Base-by-base conservation (phyloP, 345 rosid species). In the Eucalyptus curtisii region DNA sequence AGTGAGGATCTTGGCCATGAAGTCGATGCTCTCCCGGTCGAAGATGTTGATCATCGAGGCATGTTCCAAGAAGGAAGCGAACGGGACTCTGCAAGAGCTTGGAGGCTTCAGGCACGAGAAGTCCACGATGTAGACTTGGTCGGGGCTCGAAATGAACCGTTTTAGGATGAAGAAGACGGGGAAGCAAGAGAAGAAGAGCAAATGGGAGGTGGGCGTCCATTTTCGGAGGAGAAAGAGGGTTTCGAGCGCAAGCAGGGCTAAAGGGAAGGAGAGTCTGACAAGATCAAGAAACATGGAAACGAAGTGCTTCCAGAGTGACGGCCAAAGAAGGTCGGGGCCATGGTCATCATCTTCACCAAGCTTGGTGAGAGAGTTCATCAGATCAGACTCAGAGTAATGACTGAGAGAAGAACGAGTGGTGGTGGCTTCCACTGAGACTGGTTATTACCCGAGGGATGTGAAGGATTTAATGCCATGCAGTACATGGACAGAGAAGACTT, bases 21-120 rank as follows among this genome's bases (percentile, higher is more conserved):
- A 94, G 85, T 89, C 92, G 49, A 92, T 55, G 89, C 94, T 92
- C 61, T 94, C 93, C 31, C 25, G 11, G 87, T 94, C 95, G 42
- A 91, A 95, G 45, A 31, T 71, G 48, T 61, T 91, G 6, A 93
- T 19, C 91, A 79, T 68, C 81, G 95, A 93, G 17, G 90, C 81
- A 64, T 95, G 90, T 86, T 94, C 93, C 44, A 93, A 90, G 90
- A 94, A 94, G 33, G 52, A 2, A 37, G 94, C 89, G 90, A 90
- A 90, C 14, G 95, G 91, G 57, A 88, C 92, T 81, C 90, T 91
- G 88, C 94, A 94, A 57, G 17, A 87, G 55, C 87, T 24, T 31
- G 95, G 95, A 27, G 96, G 95, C 66, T 89, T 92, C 87, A 93
- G 85, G 86, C 95, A 94, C 31, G 94, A 91, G 89, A 94, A 95